Percentiles rank a stretch among this genome's conserved stretches.
Conservation (phyloP, 2,329 filamentous ascomycete species). For the Fusarium anguioides region DNA sequence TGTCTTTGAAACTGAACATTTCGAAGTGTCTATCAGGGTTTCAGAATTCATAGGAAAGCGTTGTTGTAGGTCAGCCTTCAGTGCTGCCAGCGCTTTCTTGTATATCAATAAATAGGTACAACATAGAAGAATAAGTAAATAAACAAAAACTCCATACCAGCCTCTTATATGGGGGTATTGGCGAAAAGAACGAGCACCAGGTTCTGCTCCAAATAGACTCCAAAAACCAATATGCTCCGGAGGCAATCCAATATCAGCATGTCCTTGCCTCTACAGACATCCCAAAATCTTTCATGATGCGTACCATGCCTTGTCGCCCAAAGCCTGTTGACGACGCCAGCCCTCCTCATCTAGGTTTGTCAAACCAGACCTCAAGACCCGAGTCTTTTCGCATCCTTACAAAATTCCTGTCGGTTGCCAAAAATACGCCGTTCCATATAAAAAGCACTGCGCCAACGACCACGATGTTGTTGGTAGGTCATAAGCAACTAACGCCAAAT, state of each 20-base stretch:
- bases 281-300: slow-evolving; percentile 39
- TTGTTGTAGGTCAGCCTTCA: not conserved
- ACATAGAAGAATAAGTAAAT: slow-evolving; percentile 4
- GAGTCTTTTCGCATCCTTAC: slow-evolving; percentile 17
- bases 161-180: slow-evolving; percentile 29
- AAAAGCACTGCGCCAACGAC: slow-evolving; percentile 37
- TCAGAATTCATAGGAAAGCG: slow-evolving; percentile 1
- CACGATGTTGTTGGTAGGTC: slow-evolving; percentile 21
- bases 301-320: slow-evolving; percentile 28
- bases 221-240: slow-evolving; percentile 25
- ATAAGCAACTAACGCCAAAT: slow-evolving; percentile 25
- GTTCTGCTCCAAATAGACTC: slow-evolving; percentile 22
- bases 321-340: slow-evolving; percentile 25
- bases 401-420: slow-evolving; percentile 21
- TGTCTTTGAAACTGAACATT: not conserved
- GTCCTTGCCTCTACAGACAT: slow-evolving; percentile 26
- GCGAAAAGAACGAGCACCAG: slow-evolving; percentile 15
- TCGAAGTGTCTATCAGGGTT: not conserved
- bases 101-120: slow-evolving; percentile 13
- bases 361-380: slow-evolving; percentile 22
- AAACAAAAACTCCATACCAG: slow-evolving; percentile 21
- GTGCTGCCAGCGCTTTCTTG: slow-evolving; percentile 10
- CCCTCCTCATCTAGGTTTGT: slow-evolving; percentile 30
- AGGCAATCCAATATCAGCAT: slow-evolving; percentile 14
- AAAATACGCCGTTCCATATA: slow-evolving; percentile 38